These are phyloP conservation scores for Suhomyces anneliseae DNA, from an alignment of 1,139 yeast species.

Conservation along the genomic window DNA sequence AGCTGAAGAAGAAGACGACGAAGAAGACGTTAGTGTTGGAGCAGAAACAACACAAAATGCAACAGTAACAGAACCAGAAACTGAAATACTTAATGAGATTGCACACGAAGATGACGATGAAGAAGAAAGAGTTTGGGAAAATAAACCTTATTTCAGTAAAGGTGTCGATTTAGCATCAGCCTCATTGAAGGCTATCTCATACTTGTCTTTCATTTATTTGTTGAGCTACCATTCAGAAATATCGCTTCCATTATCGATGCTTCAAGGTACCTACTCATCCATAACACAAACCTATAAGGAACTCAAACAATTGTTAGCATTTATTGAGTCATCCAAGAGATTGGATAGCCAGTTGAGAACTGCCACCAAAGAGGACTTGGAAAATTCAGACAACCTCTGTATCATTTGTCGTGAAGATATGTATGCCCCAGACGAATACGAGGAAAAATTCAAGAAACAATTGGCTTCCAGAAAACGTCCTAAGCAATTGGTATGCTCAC, in stretches of 20 bases:
- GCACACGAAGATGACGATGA: slow-evolving; percentile 39
- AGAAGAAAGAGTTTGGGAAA: slow-evolving; percentile 68
- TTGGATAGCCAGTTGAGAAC: slow-evolving; percentile 64
- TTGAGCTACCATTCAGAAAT: slow-evolving; percentile 51
- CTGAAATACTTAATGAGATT: no score
- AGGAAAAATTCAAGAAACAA: slow-evolving; percentile 21
- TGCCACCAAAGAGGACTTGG: slow-evolving; percentile 62
- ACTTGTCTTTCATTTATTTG: slow-evolving; percentile 36
- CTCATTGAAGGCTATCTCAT: slow-evolving; percentile 38
- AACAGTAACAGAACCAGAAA: no score
- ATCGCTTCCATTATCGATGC: slow-evolving; percentile 63
- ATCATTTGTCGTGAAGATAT: slow-evolving; percentile 86
- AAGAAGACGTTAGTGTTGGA: slow-evolving; percentile 7
- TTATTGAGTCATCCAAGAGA: slow-evolving; percentile 61
- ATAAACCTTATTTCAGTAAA: slow-evolving; percentile 61
- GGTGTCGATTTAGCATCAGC: slow-evolving; percentile 55
- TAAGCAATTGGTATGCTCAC: slow-evolving; percentile 79
- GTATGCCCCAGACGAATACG: slow-evolving; percentile 43
- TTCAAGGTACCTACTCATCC: slow-evolving; percentile 66
- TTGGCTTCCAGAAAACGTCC: slow-evolving; percentile 55
- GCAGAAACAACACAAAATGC: not conserved
- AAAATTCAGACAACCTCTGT: slow-evolving; percentile 61
- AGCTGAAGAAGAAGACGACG: slow-evolving; percentile 7
- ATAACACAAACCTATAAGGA: slow-evolving; percentile 50
- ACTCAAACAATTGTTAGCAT: slow-evolving; percentile 51